These are phyloP conservation scores for Kitagawia praeruptora DNA, from an alignment of 129 eudicot species.

Conservation along the genomic window DNA sequence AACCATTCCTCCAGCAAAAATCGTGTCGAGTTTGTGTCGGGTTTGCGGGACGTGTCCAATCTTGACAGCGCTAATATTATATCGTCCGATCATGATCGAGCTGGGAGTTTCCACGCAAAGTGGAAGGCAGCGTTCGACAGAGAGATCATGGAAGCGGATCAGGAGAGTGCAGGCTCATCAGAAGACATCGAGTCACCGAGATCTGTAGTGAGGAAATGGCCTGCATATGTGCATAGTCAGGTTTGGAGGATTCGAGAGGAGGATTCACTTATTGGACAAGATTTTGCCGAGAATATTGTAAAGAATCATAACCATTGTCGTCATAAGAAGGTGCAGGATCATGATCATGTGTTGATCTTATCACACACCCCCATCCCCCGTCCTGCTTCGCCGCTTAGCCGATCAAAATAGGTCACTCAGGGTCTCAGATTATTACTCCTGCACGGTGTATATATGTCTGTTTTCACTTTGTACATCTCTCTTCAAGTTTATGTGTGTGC, in stretches of 20 bases:
- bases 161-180: conserved; percentile 39
- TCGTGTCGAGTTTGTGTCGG: too few relatives aligned
- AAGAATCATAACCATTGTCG: neutral
- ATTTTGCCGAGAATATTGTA: neutral
- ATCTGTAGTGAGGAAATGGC: conserved; percentile 27
- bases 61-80: too few relatives aligned
- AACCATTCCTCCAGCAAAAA: neutral
- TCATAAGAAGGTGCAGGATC: neutral
- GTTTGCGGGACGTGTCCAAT: too few relatives aligned
- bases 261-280: conserved; percentile 17
- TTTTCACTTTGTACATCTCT: neutral
- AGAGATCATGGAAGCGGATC: conserved; percentile 29
- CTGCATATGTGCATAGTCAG: conserved; percentile 22
- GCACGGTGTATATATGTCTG: neutral
- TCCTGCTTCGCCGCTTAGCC: conserved; percentile 11
- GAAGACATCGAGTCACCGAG: conserved; percentile 52
- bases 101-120: neutral
- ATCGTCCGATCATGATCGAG: neutral
- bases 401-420: neutral
- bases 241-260: conserved; percentile 45
- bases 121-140: conserved; percentile 15
- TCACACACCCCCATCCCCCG: neutral
- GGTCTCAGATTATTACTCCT: neutral
- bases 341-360: neutral
- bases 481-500: neutral